A percentile compares a stretch with the other conserved stretches of the same genome.
These are phyloP conservation scores for Colletotrichum higginsianum DNA, from an alignment of 2,329 filamentous ascomycete species.

Conservation along the genomic window DNA sequence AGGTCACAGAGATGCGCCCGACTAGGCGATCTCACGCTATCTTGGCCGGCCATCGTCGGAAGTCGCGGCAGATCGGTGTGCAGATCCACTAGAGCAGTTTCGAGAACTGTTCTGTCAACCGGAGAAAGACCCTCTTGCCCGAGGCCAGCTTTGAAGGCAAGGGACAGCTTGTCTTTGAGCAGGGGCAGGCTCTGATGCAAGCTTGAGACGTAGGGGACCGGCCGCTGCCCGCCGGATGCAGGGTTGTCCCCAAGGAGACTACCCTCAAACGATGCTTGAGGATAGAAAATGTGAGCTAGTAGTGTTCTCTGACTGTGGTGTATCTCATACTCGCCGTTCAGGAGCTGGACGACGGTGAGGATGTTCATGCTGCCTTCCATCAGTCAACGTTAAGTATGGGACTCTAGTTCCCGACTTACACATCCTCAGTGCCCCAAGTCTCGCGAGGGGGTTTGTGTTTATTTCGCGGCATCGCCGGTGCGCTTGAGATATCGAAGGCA, in stretches of 20 bases:
- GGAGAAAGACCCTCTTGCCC: not conserved
- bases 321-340: not conserved
- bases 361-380: not conserved
- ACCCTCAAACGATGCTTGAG: too few relatives aligned
- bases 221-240: not conserved
- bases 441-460: too few relatives aligned
- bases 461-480: not conserved
- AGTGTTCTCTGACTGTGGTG: not conserved
- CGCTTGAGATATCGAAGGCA: too few relatives aligned
- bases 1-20: not conserved
- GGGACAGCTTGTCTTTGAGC: conserved; percentile 10
- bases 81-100: not conserved
- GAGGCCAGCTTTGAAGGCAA: not conserved
- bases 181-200: conserved; percentile 6
- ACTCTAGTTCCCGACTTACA: not conserved
- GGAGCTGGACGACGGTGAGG: conserved; percentile 5
- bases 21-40: not conserved
- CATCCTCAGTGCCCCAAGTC: not conserved
- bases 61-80: not conserved
- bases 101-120: not conserved
- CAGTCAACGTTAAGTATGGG: not conserved
- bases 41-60: not conserved
- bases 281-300: not conserved
- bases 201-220: conserved; percentile 1
- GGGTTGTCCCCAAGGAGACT: too few relatives aligned